Conservation (phyloP, 2,329 filamentous ascomycete species). For the Lasiodiplodia theobromae region DNA sequence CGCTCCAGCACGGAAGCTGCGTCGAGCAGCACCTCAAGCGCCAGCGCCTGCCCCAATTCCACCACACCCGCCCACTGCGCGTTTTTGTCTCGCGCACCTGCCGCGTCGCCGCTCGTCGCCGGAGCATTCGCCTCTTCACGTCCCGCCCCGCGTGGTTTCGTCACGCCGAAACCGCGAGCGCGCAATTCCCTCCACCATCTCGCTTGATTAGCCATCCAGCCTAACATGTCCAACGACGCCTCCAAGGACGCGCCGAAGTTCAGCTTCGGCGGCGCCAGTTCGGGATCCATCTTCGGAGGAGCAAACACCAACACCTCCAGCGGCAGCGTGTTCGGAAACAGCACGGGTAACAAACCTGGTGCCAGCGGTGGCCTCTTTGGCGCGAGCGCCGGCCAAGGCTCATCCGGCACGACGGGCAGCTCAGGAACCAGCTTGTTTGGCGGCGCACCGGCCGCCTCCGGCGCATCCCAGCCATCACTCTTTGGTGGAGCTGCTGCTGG, state of each 20-base stretch:
- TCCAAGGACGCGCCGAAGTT: slow-evolving; percentile 48
- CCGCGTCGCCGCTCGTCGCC: slow-evolving; percentile 16
- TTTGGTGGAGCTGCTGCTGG: slow-evolving; percentile 35
- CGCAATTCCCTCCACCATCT: background rate
- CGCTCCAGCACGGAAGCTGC: slow-evolving; percentile 17
- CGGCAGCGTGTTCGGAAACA: slow-evolving; percentile 20
- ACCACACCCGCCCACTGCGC: background rate
- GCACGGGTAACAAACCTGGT: slow-evolving; percentile 22
- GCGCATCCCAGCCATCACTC: slow-evolving; percentile 37
- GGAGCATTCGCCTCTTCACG: background rate
- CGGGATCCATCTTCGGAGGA: slow-evolving; percentile 52
- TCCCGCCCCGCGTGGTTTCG: background rate
- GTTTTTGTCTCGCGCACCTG: background rate
- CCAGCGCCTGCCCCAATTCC: slow-evolving; percentile 13
- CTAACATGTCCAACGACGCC: slow-evolving; percentile 35
- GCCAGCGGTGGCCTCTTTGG: slow-evolving; percentile 33
- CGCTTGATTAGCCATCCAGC: background rate
- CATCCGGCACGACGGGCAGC: slow-evolving; percentile 4
- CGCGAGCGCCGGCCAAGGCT: slow-evolving; percentile 32
- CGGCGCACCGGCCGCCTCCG: slow-evolving; percentile 3
- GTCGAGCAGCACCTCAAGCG: slow-evolving; percentile 17
- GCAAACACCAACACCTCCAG: slow-evolving; percentile 31
- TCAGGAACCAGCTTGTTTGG: slow-evolving; percentile 22
- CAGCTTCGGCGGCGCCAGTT: slow-evolving; percentile 43
- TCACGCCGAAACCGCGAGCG: slow-evolving; percentile 11